Evolutionary conservation across 179 eudicot genomes (phyloP), one percentile per base, ranked within the genome.

Genomic region (Monotropa hypopitys): DNA sequence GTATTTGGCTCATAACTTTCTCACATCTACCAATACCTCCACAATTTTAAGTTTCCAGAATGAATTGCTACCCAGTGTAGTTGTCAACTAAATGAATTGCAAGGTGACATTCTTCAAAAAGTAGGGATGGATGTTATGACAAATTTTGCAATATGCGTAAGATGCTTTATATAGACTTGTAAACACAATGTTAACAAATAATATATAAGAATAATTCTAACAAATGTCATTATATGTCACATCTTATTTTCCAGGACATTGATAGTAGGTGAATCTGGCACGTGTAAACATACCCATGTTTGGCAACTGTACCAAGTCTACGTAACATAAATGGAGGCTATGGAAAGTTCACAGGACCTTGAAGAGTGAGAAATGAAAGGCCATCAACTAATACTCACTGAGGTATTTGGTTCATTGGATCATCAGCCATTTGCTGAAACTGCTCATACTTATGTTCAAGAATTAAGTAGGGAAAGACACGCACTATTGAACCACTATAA

Each of bases 371-470:
- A 47, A 11, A 47, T 30, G 32, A 28, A 38, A 73, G 51, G 45
- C 21, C 26, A 10, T 23, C 51, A 72, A 32, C 16, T 18, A 35
- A 38, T 73, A 86, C 87, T 76, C 72, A 87, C 85, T 93, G 98
- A 0, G 98, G 89, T 75, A 93, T 80, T 70, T 89, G 92, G 81
- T 89, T 91, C 77, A 86, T 70, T 2, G 98, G 92, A 69, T 94
- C 98, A 5, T 91, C 98, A 0, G 92, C 84, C 85, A 90, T 80
- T 79, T 86, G 91, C 74, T 94, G 97, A 63, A 89, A 87, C 80
- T 94, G 98, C 80, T 94, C 98, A 45, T 88, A 87, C 73, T 89
- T 89, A 75, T 81, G 93, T 32, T 92, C 97, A 1, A 94, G 90
- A 77, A 94, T 94, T 79, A 92, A 38, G 40, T n/a, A n/a, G n/a